These are phyloP conservation scores for Fusarium subtropicale DNA, from an alignment of 2,329 filamentous ascomycete species.

Conservation along the genomic window DNA sequence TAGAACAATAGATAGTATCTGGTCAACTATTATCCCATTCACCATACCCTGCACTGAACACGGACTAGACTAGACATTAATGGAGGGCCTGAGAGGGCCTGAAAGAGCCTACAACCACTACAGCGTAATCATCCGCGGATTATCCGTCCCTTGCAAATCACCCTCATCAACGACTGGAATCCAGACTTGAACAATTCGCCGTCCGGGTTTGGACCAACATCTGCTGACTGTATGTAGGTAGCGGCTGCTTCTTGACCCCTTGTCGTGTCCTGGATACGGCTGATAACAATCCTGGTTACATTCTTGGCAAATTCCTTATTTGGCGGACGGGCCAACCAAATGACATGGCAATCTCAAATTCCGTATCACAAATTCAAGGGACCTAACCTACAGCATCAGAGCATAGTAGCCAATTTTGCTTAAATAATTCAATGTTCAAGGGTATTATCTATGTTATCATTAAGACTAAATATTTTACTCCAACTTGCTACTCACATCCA, in stretches of 20 bases:
- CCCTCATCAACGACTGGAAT: slow-evolving; percentile 35
- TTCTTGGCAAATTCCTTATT: slow-evolving; percentile 21
- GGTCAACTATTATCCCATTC: slow-evolving; percentile 4
- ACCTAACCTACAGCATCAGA: slow-evolving; percentile 4
- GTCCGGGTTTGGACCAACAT: slow-evolving; percentile 12
- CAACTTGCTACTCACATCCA: no score
- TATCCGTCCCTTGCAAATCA: slow-evolving; percentile 31
- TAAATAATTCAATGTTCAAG: background rate
- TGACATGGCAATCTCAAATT: slow-evolving; percentile 1
- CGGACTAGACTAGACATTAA: background rate
- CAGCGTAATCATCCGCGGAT: slow-evolving; percentile 19
- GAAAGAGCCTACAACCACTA: background rate
- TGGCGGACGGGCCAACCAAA: background rate
- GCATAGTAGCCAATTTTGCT: background rate
- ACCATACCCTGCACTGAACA: slow-evolving; percentile 4
- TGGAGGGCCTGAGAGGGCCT: background rate
- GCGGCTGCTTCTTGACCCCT: no score
- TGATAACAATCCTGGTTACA: background rate
- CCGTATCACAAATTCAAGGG: background rate
- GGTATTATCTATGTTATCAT: slow-evolving; percentile 33
- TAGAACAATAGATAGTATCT: background rate
- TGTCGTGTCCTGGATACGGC: background rate
- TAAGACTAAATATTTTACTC: slow-evolving; percentile 13
- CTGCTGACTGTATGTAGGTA: background rate
- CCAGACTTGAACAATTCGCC: slow-evolving; percentile 23